Conservation (phyloP, 2,329 filamentous ascomycete species). For the Pyrenophora teres region DNA sequence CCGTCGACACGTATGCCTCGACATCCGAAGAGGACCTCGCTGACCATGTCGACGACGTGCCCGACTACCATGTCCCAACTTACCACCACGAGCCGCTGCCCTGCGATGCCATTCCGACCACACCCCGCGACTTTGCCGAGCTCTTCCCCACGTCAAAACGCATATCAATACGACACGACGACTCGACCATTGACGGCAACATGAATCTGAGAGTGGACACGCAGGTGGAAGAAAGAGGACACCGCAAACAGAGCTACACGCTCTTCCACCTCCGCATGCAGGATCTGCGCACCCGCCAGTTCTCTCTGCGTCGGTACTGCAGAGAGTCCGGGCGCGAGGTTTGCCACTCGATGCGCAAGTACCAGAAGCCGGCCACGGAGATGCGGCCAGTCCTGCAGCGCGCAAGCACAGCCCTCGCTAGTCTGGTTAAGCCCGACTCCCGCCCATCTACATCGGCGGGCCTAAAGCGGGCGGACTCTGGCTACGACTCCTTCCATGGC, state of each 20-base stretch:
- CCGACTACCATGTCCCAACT: conserved; percentile 62
- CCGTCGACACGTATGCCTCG: conserved; percentile 80
- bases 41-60: conserved; percentile 50
- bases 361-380: conserved; percentile 59
- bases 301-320: conserved; percentile 89
- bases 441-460: conserved; percentile 49
- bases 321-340: conserved; percentile 92
- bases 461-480: conserved; percentile 63
- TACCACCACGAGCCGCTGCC: conserved; percentile 67
- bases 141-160: conserved; percentile 86
- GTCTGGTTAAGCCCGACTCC: conserved; percentile 60
- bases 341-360: conserved; percentile 79
- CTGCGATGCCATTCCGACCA: conserved; percentile 73
- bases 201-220: conserved; percentile 95
- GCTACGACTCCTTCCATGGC: conserved; percentile 56
- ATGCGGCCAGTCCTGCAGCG: conserved; percentile 59
- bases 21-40: conserved; percentile 66
- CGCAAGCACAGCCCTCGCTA: conserved; percentile 64
- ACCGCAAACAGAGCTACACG: conserved; percentile 67
- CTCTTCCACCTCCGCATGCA: conserved; percentile 97
- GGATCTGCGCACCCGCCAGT: conserved; percentile 82
- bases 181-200: conserved; percentile 87
- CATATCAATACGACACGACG: conserved; percentile 84
- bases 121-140: conserved; percentile 77
- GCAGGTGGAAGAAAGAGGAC: conserved; percentile 63